These are phyloP conservation scores for Gillenia trifoliata DNA, from an alignment of 306 rosid species.

Conservation along the genomic window DNA sequence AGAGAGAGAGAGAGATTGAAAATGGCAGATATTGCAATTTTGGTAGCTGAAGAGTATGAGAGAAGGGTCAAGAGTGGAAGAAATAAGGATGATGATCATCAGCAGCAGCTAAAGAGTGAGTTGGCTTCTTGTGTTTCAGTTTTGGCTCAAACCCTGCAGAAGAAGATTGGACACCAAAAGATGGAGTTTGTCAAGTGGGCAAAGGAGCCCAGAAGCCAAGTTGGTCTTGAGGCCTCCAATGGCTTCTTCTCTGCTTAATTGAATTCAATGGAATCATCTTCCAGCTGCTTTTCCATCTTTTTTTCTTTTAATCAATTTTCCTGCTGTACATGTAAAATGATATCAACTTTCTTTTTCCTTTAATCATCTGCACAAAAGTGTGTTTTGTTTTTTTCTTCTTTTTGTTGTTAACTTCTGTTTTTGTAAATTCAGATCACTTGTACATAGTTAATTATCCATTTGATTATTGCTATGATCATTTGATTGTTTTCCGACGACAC, in stretches of 20 bases:
- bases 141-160: conserved; percentile 28
- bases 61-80: conserved; percentile 46
- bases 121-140: conserved; percentile 35
- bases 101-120: neutral
- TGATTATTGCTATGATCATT: neutral
- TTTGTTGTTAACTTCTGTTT: neutral
- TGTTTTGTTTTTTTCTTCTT: too few relatives aligned
- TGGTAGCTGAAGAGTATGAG: conserved; percentile 84
- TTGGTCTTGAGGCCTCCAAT: conserved; percentile 60
- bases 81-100: neutral
- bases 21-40: conserved; percentile 84
- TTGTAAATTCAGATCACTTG: neutral
- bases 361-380: too few relatives aligned
- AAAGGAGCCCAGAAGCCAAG: conserved; percentile 53
- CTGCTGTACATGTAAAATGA: neutral
- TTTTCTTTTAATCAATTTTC: neutral
- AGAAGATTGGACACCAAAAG: conserved; percentile 20
- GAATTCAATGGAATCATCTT: neutral
- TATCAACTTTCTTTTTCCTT: too few relatives aligned
- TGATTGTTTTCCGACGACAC: too few relatives aligned
- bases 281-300: neutral
- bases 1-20: neutral
- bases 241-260: conserved; percentile 81
- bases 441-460: neutral
- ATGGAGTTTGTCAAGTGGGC: conserved; percentile 19